phyloP scores from a whole-genome alignment of 2,329 filamentous ascomycete species.

The Ophiostoma novo-ulmi region DNA sequence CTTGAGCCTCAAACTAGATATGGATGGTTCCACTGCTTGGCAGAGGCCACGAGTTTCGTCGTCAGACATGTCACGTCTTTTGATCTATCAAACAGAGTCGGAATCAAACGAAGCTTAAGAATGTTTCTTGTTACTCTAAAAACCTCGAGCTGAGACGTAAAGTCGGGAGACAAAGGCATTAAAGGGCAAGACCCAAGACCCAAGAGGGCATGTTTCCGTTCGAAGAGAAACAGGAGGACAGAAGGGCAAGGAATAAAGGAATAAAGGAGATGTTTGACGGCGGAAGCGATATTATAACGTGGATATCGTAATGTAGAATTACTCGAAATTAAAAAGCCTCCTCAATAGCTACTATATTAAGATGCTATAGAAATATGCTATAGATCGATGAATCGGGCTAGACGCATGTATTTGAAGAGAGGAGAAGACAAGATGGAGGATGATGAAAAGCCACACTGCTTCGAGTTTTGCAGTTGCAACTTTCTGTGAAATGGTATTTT shows the following conservation, averaged over 20 bases:
- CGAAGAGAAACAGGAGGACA: conserved; percentile 1
- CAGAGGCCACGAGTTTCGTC: not conserved
- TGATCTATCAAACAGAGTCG: not conserved
- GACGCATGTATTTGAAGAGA: not conserved
- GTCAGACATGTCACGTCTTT: not conserved
- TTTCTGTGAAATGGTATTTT: too few relatives aligned
- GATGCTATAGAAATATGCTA: not conserved
- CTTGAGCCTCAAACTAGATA: not conserved
- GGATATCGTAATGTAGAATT: not conserved
- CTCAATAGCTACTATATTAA: not conserved
- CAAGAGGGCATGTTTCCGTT: conserved; percentile 11
- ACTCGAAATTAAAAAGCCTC: not conserved
- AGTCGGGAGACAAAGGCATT: not conserved
- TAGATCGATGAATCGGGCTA: not conserved
- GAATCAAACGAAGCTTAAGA: not conserved
- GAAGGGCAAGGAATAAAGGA: not conserved
- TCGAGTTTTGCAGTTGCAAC: not conserved
- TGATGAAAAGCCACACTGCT: not conserved
- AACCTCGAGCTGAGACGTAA: not conserved
- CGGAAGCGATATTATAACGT: not conserved
- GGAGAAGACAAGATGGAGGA: not conserved
- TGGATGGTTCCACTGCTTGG: not conserved
- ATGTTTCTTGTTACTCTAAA: conserved; percentile 1
- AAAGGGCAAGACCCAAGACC: not conserved
- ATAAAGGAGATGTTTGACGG: not conserved